phyloP scores from a whole-genome alignment of 805 yeast species.

The Metschnikowia lunata region DNA sequence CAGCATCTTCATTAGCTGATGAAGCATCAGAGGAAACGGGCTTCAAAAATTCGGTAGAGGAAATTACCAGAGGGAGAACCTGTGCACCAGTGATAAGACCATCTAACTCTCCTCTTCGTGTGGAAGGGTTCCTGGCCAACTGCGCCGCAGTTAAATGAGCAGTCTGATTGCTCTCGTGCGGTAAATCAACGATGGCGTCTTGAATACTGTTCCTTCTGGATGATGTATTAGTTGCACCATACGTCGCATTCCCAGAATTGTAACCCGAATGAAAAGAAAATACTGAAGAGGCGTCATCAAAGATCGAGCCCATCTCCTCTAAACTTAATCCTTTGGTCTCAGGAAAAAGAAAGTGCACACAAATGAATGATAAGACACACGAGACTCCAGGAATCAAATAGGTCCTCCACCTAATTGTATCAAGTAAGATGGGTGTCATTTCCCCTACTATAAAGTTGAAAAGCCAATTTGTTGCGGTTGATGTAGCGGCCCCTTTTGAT shows the following conservation, averaged over 20 bases:
- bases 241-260: constrained; percentile 8
- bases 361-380: constrained; percentile 67
- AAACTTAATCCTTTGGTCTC: constrained; percentile 86
- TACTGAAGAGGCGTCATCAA: constrained; percentile 56
- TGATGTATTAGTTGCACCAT: constrained; percentile 14
- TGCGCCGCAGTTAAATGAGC: constrained; percentile 34
- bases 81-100: constrained; percentile 30
- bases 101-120: constrained; percentile 29
- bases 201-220: constrained; percentile 8
- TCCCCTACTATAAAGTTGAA: constrained; percentile 91
- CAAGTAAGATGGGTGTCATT: constrained; percentile 82
- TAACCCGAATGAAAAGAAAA: constrained; percentile 39
- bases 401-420: constrained; percentile 69
- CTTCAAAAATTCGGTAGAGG: constrained; percentile 10
- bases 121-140: constrained; percentile 37
- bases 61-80: constrained; percentile 11
- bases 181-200: constrained; percentile 1
- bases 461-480: constrained; percentile 91
- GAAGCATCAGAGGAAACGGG: constrained; percentile 15
- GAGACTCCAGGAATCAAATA: constrained; percentile 79
- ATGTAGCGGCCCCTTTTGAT: constrained; percentile 84
- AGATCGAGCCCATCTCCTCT: constrained; percentile 89
- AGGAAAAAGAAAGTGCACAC: constrained; percentile 72
- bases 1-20: constrained; percentile 12
- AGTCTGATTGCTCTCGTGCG: constrained; percentile 4